A percentile compares a stretch with the other conserved stretches of the same genome.
Evolutionary conservation across 176 grass and related monocot species (phyloP).

Genomic region (Cenchrus fungigraminus): DNA sequence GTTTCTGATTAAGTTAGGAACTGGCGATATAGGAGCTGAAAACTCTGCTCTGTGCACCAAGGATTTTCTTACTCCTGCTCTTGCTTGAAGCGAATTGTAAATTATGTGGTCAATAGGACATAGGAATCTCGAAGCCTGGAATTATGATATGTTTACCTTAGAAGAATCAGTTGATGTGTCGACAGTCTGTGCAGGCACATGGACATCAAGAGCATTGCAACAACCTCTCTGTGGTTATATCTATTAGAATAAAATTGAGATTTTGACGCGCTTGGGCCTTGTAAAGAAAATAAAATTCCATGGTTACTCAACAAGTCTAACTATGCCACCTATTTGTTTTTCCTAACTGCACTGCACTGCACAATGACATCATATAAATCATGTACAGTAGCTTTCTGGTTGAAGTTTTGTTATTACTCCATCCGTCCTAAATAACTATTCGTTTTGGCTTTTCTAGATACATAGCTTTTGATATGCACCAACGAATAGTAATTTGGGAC

Average conservation of each 20-base stretch:
- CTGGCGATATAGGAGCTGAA: not conserved
- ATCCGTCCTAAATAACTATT: too few relatives aligned
- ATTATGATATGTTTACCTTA: not conserved
- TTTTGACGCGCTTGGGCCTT: not conserved
- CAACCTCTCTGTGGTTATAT: not conserved
- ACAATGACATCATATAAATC: not conserved
- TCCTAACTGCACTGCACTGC: not conserved
- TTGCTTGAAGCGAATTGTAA: not conserved
- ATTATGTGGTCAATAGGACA: not conserved
- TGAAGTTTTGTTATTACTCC: not conserved
- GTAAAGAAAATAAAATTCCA: not conserved
- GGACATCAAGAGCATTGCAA: slow-evolving; percentile 12
- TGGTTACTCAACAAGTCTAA: not conserved
- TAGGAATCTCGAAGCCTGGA: not conserved
- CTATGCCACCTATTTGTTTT: not conserved
- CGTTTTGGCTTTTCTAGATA: too few relatives aligned
- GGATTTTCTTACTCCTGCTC: not conserved
- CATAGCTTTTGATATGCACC: too few relatives aligned
- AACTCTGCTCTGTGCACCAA: not conserved
- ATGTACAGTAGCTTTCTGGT: not conserved
- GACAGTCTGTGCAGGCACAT: not conserved
- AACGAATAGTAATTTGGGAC: too few relatives aligned
- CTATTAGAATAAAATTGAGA: not conserved
- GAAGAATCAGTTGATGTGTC: not conserved
- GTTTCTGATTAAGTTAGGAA: not conserved